These are phyloP conservation scores for Cytauxzoon felis DNA, from an alignment of 169 alveolate species.

Conservation along the genomic window DNA sequence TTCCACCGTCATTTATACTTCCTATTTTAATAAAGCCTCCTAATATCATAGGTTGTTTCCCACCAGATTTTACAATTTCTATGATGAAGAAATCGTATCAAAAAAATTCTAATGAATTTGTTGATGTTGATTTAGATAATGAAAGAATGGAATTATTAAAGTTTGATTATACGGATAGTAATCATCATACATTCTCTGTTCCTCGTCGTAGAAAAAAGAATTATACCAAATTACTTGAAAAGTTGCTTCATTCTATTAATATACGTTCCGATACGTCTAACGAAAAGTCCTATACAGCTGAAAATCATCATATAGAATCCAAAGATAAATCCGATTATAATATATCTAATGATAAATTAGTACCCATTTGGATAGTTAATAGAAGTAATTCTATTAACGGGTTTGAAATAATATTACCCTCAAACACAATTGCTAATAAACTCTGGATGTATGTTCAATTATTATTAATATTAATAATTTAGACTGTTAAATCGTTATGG, in stretches of 20 bases:
- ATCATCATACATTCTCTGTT: constrained; percentile 12
- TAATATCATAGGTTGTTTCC: constrained; percentile 15
- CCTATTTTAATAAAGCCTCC: constrained; percentile 30
- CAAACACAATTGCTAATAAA: constrained; percentile 36
- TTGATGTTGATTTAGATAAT: background rate
- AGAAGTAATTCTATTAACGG: constrained; percentile 41
- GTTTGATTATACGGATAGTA: background rate
- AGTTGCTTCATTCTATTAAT: constrained; percentile 12
- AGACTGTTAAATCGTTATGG: constrained; percentile 47
- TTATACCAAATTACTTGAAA: constrained; percentile 26
- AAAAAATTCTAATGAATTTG: background rate
- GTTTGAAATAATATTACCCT: constrained; percentile 44
- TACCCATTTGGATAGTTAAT: constrained; percentile 46
- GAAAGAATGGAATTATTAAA: constrained; percentile 11
- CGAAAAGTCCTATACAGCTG: background rate
- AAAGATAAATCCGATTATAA: background rate
- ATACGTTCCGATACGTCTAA: background rate
- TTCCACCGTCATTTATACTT: constrained; percentile 38
- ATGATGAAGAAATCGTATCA: constrained; percentile 4
- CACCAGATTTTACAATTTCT: constrained; percentile 15
- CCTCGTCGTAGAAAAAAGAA: constrained; percentile 27
- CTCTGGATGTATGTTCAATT: constrained; percentile 36
- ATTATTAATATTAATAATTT: background rate
- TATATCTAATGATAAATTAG: background rate
- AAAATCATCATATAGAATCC: background rate